Conservation (phyloP, 1,284 basidiomycete genomes). For the Boletus subluridellus region DNA sequence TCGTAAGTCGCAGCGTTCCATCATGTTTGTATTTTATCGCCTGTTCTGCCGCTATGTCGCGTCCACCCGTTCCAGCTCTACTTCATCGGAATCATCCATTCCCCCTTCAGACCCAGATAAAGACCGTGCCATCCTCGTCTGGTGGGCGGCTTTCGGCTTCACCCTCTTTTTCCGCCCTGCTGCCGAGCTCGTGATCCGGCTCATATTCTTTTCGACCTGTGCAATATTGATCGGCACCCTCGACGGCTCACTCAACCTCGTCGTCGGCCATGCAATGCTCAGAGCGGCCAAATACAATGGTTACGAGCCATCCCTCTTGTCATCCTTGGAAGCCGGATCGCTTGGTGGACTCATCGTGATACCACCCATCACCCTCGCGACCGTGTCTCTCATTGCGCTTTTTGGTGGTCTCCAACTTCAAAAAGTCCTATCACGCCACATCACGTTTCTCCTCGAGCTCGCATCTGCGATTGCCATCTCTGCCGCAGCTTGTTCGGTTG, state of each 20-base stretch:
- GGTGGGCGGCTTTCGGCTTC: slow-evolving; percentile 7
- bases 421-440: background rate
- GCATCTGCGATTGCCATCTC: slow-evolving; percentile 3
- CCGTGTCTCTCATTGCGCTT: slow-evolving; percentile 3
- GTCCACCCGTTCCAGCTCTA: background rate
- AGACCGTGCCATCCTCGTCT: slow-evolving; percentile 4
- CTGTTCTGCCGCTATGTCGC: slow-evolving; percentile 9
- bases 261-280: slow-evolving; percentile 16
- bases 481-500: slow-evolving; percentile 15
- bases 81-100: background rate
- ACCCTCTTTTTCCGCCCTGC: slow-evolving; percentile 9
- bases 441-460: slow-evolving; percentile 12
- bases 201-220: slow-evolving; percentile 8
- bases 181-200: slow-evolving; percentile 7
- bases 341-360: slow-evolving; percentile 17
- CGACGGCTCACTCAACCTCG: slow-evolving; percentile 7
- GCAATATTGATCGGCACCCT: slow-evolving; percentile 4
- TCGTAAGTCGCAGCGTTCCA: background rate
- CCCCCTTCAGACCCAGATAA: background rate
- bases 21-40: slow-evolving; percentile 13
- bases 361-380: slow-evolving; percentile 5
- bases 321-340: slow-evolving; percentile 14
- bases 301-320: slow-evolving; percentile 10
- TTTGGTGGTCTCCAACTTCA: background rate
- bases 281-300: slow-evolving; percentile 3